These are phyloP conservation scores for Jatropha multifida DNA, from an alignment of 441 rosid species.

Conservation along the genomic window DNA sequence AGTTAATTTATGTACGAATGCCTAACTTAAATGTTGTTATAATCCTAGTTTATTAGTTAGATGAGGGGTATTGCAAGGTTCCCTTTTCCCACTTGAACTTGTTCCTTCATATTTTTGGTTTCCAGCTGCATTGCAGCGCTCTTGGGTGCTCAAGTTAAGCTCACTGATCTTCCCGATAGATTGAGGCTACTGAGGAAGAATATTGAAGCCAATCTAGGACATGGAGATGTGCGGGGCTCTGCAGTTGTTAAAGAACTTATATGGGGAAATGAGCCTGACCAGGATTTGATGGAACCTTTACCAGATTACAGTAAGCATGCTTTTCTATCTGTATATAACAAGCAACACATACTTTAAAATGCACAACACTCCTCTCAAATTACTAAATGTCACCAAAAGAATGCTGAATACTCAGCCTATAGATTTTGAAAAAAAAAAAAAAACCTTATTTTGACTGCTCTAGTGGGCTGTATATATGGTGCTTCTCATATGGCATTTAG, in stretches of 20 bases:
- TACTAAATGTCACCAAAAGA: neutral
- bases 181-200: constrained; percentile 76
- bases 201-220: constrained; percentile 53
- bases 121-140: constrained; percentile 84
- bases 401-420: neutral
- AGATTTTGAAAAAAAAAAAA: neutral
- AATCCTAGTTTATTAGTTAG: neutral
- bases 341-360: neutral
- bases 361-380: neutral
- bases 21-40: neutral
- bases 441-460: neutral
- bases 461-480: neutral
- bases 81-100: constrained; percentile 11
- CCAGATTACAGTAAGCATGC: constrained; percentile 67
- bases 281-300: constrained; percentile 56
- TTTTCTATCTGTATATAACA: constrained; percentile 10
- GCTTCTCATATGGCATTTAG: neutral
- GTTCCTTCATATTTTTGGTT: constrained; percentile 11
- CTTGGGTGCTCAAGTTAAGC: constrained; percentile 72
- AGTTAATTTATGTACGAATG: neutral
- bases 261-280: constrained; percentile 77
- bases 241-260: constrained; percentile 64
- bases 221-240: constrained; percentile 51
- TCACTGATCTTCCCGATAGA: constrained; percentile 92
- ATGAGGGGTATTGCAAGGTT: neutral